Base-by-base conservation (phyloP, 2,329 filamentous ascomycete species). In the Colletotrichum viniferum region DNA sequence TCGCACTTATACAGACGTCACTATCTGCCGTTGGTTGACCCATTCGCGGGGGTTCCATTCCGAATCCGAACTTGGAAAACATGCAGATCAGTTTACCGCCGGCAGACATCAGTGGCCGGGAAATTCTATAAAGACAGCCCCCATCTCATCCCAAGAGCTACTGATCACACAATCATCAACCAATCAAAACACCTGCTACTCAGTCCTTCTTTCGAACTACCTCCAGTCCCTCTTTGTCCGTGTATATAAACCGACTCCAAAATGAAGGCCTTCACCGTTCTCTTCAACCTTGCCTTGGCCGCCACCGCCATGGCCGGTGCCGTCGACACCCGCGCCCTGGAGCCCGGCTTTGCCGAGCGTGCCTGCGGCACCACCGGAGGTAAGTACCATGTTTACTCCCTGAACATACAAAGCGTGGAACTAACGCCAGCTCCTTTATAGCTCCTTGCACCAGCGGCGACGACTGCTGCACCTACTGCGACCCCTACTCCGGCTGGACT, bases 401-500 rank as follows among this genome's bases (percentile, higher is more conserved):
- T 16, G 1, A 16, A 16, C 24, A 56, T 16, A 5, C 30, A 12
- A 16, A 9, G 18, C n/a, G 2, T 26, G 5, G 10, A 18, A 36
- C 65, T 56, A n/a, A 68, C 21, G 12, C 5, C 3, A 67, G 6
- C 48, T 13, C 3, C 13, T 66, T 67, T 21, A 26, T 8, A 68
- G 65, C 65, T 28, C 65, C 65, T 36, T 68, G 65, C 65, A 68
- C 30, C 7, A 68, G 14, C 48, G 65, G 65, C 48, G 48, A 58
- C n/a, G 65, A 68, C 21, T 68, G 65, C 65, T 68, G 65, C 65
- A 58, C 48, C 65, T 68, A 68, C 65, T 68, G 65, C 65, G 65
- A 68, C n/a, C 65, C 65, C n/a, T 38, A 38, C 30, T 36, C 65
- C 21, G 65, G 65, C 14, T 58, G 48, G 48, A 67, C 28, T 16